Evolutionary conservation across 148 eudicot genomes (phyloP).

Genomic region (Arbutus unedo): DNA sequence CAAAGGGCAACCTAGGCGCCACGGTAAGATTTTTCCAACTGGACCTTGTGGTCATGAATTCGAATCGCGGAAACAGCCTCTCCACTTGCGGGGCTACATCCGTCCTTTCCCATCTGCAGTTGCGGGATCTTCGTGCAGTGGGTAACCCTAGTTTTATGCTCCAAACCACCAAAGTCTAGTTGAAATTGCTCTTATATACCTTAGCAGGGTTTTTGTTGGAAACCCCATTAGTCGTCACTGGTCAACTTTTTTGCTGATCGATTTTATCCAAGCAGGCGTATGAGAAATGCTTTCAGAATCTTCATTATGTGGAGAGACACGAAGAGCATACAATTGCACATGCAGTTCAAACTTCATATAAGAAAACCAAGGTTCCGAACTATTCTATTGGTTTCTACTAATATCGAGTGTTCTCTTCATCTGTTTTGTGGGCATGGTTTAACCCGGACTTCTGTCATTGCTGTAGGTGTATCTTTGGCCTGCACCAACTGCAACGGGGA

Average conservation of each 20-base stretch:
- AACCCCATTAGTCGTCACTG: not conserved
- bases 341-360: conserved; percentile 78
- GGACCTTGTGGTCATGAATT: too few species aligned
- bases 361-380: conserved; percentile 79
- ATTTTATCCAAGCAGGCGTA: conserved; percentile 50
- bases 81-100: too few species aligned
- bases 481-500: conserved; percentile 60
- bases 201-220: not conserved
- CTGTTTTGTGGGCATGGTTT: not conserved
- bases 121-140: too few species aligned
- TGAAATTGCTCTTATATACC: not conserved
- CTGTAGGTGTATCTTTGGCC: conserved; percentile 93
- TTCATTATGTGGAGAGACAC: conserved; percentile 76
- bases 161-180: not conserved
- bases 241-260: not conserved
- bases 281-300: conserved; percentile 93
- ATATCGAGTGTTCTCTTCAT: not conserved
- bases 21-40: too few species aligned
- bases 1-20: not conserved
- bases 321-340: conserved; percentile 98
- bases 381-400: not conserved
- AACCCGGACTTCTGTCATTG: conserved; percentile 13
- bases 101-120: too few species aligned
- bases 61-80: too few species aligned
- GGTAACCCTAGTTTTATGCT: not conserved